Evolutionary conservation across 305 asterid genomes (phyloP), one percentile per base, ranked within the genome.

Genomic region (Fraxinus platypoda): DNA sequence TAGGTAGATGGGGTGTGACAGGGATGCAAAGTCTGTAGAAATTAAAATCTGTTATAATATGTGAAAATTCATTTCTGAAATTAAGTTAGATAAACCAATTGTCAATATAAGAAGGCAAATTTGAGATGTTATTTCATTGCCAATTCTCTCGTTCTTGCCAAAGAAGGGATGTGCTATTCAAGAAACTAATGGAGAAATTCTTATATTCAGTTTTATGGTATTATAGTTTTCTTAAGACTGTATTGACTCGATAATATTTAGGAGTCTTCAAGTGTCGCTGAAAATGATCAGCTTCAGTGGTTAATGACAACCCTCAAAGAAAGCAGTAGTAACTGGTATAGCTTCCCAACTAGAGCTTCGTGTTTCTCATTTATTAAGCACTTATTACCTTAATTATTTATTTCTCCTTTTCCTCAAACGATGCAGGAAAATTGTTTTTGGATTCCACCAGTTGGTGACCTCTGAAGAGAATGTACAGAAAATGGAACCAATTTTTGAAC

Each of bases 311-410:
- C 81, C 41, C 85, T 93, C 72, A 85, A 87, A 54, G 88, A 87
- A 78, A 90, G 92, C 83, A 77, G 79, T 38, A 84, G 90, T 81
- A 85, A 86, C 84, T 91, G 97, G 97, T 92, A 90, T 82, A 31
- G 17, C n/a, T 76, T 57, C 85, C 49, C 21, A 52, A 41, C 11
- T 23, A 8, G 19, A 33, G 5, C 52, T 41, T 72, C 70, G 17
- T 9, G 54, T 82, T 59, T 62, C 70, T 38, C 23, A 35, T 54
- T 74, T 35, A 66, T 66, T 66, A 25, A 66, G 34, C 35, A 66
- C 8, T 12, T 25, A 26, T 59, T 35, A 52, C 25, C 64, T 64
- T 23, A 74, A 2, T 21, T 23, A 77, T 38, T 76, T 49, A 25
- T 78, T 15, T 46, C 38, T 77, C 28, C 19, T 12, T 74, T 37